phyloP scores from a whole-genome alignment of 202 grass and related monocot genomes.

The Panicum hallii region DNA sequence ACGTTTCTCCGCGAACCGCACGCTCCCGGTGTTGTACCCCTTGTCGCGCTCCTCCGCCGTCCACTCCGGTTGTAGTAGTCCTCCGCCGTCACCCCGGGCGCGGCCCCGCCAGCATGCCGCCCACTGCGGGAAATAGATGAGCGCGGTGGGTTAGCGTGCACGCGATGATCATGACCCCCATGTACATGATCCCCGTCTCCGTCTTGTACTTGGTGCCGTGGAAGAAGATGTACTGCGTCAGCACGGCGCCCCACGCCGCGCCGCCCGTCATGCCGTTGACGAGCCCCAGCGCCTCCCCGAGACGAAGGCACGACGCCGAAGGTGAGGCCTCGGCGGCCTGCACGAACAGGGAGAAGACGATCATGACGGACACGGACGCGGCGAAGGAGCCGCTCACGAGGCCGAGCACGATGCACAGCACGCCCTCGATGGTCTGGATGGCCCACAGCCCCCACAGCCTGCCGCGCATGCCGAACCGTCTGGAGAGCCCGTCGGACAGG shows the following conservation, averaged over 20 bases:
- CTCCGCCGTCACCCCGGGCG: no score
- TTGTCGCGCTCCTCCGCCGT: conserved; percentile 57
- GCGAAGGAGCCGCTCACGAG: conserved; percentile 54
- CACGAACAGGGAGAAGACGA: conserved; percentile 84
- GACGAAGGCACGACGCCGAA: conserved; percentile 85
- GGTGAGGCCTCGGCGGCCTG: conserved; percentile 74
- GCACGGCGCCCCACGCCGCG: conserved; percentile 68
- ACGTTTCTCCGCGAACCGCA: conserved; percentile 89
- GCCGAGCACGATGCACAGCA: conserved; percentile 75
- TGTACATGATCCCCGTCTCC: no score
- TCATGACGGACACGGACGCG: conserved; percentile 65
- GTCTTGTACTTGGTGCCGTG: conserved; percentile 64
- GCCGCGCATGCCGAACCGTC: conserved; percentile 68
- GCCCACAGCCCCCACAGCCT: conserved; percentile 81
- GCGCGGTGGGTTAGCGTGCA: no score
- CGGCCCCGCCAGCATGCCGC: no score
- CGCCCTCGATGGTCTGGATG: conserved; percentile 71
- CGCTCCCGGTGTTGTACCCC: conserved; percentile 47
- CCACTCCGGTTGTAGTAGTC: conserved; percentile 79
- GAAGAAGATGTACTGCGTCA: conserved; percentile 94
- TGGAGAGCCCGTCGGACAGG: conserved; percentile 77
- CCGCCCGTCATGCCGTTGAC: conserved; percentile 84
- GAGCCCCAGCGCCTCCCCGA: conserved; percentile 74
- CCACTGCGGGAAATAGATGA: no score
- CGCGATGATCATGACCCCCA: no score